A percentile compares a stretch with the other conserved stretches of the same genome.
Evolutionary conservation across 176 grass and related monocot genomes (phyloP).

Genomic region (Poa annua): DNA sequence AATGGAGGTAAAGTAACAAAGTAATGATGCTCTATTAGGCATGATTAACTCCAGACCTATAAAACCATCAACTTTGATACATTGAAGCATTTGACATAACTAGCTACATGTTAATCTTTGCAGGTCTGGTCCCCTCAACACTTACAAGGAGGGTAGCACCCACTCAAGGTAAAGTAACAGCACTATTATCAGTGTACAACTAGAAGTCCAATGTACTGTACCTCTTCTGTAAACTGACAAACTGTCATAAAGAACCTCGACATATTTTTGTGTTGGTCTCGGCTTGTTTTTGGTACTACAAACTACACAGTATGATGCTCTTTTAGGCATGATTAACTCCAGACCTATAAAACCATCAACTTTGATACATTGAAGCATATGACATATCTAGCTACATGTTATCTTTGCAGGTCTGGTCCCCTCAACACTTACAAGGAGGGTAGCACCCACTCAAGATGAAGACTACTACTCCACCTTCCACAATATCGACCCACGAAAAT

Average conservation of each 20-base stretch:
- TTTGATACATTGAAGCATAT: not conserved
- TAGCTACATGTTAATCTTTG: slow-evolving; percentile 30
- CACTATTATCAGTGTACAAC: not conserved
- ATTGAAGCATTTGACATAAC: slow-evolving; percentile 3
- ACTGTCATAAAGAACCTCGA: not conserved
- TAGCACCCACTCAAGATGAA: slow-evolving; percentile 39
- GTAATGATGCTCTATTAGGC: too few species aligned
- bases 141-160: slow-evolving; percentile 39
- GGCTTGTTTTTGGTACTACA: not conserved
- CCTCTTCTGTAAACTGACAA: not conserved
- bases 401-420: slow-evolving; percentile 51
- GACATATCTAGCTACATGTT: slow-evolving; percentile 1
- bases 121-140: slow-evolving; percentile 48
- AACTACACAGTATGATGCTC: too few species aligned
- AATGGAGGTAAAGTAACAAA: slow-evolving; percentile 53
- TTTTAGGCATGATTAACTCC: too few species aligned
- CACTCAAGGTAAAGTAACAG: slow-evolving; percentile 7
- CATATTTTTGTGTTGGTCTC: slow-evolving; percentile 11
- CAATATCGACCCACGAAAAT: slow-evolving; percentile 60
- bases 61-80: too few species aligned
- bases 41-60: too few species aligned
- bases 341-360: too few species aligned
- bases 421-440: slow-evolving; percentile 43
- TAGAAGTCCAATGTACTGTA: not conserved
- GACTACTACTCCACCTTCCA: slow-evolving; percentile 88